Conservation (phyloP, 140 eudicot species). For the Oenanthe javanica region DNA sequence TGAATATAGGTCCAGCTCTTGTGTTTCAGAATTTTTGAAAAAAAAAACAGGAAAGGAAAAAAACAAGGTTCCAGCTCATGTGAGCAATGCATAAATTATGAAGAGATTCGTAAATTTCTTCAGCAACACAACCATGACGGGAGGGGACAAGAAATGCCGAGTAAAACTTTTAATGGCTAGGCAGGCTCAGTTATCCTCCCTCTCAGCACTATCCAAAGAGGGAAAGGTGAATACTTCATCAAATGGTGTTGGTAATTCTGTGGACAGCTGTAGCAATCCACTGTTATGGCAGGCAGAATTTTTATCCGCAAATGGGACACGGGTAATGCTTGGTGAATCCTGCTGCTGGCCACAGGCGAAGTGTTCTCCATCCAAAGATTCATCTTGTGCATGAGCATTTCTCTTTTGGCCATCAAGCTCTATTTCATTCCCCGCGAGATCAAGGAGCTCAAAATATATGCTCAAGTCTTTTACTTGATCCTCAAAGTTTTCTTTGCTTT, state of each 20-base stretch:
- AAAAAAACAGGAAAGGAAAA: neutral
- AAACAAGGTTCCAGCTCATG: neutral
- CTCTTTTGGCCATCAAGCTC: slow-evolving; percentile 17
- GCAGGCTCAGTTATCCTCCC: slow-evolving; percentile 4
- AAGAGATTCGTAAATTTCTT: neutral
- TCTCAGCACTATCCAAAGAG: neutral
- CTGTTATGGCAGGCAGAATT: slow-evolving; percentile 2
- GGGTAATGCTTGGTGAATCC: neutral
- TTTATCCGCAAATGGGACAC: slow-evolving; percentile 42
- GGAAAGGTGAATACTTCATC: neutral
- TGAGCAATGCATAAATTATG: neutral
- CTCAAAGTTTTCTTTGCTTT: slow-evolving; percentile 25
- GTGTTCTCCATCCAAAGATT: neutral
- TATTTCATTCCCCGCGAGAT: slow-evolving; percentile 21
- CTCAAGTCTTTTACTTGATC: slow-evolving; percentile 36
- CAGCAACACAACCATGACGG: neutral
- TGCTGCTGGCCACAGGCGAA: neutral
- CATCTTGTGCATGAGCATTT: neutral
- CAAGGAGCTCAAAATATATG: slow-evolving; percentile 39
- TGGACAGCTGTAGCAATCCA: no score
- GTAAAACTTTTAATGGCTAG: neutral
- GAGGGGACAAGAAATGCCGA: neutral
- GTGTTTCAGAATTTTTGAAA: neutral
- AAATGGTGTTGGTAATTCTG: neutral
- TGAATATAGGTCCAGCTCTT: neutral